These are phyloP conservation scores for Aleurites moluccanus DNA, from an alignment of 441 rosid genomes.

Conservation along the genomic window DNA sequence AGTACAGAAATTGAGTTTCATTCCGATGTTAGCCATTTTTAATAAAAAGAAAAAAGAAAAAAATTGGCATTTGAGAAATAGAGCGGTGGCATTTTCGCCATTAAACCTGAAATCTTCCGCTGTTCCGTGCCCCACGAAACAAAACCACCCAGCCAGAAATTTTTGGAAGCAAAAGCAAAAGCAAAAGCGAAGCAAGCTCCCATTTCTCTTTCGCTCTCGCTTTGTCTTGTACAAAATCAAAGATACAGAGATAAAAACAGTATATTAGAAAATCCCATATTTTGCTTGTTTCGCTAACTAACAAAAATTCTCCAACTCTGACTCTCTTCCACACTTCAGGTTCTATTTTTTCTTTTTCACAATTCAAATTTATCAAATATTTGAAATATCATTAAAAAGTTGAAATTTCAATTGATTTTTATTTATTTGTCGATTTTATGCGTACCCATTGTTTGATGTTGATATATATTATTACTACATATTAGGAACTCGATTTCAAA, in stretches of 20 bases:
- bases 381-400: not conserved
- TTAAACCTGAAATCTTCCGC: not conserved
- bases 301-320: not conserved
- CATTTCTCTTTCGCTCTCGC: not conserved
- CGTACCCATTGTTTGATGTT: too few relatives aligned
- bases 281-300: not conserved
- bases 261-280: not conserved
- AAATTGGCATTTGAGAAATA: conserved; percentile 3
- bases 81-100: conserved; percentile 5
- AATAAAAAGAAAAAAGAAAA: too few relatives aligned
- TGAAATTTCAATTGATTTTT: not conserved
- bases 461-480: not conserved
- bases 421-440: not conserved
- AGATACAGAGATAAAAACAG: not conserved
- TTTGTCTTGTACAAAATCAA: not conserved
- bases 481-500: not conserved
- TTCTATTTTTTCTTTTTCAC: not conserved
- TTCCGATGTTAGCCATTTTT: too few relatives aligned
- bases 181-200: not conserved
- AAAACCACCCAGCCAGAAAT: not conserved
- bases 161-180: not conserved
- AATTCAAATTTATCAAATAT: not conserved
- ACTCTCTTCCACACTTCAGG: not conserved
- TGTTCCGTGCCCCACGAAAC: conserved; percentile 7
- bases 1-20: too few relatives aligned